Evolutionary conservation across 2,329 filamentous ascomycete species (phyloP).

Genomic region (Westerdykella sp.): DNA sequence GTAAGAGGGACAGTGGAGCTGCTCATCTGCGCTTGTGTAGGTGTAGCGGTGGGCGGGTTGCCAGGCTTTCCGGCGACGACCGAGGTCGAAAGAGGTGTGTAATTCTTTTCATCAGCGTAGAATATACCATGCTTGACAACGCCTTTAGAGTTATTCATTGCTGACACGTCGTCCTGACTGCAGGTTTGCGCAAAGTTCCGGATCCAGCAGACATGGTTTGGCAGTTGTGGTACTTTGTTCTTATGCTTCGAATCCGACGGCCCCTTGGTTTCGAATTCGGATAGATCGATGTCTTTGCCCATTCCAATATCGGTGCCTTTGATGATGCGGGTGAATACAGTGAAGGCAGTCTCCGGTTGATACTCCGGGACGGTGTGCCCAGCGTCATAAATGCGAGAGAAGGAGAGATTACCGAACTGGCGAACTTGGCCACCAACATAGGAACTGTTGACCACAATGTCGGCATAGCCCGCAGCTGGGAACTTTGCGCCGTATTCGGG

Average conservation of each 20-base stretch:
- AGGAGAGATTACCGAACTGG: constrained; percentile 62
- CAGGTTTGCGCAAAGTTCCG: constrained; percentile 50
- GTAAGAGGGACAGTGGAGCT: constrained; percentile 7
- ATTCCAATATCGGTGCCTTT: constrained; percentile 44
- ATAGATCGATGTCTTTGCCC: constrained; percentile 46
- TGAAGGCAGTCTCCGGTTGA: constrained; percentile 44
- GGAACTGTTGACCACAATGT: constrained; percentile 60
- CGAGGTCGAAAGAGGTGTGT: constrained; percentile 5
- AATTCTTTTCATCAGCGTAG: constrained; percentile 9
- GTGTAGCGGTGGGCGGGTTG: constrained; percentile 1
- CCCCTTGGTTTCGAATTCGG: constrained; percentile 53
- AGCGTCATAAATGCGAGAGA: constrained; percentile 47
- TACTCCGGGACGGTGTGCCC: constrained; percentile 46
- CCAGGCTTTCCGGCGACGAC: constrained; percentile 8
- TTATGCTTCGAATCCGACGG: constrained; percentile 52
- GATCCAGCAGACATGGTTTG: constrained; percentile 55
- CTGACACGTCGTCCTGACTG: constrained; percentile 44
- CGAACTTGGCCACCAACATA: constrained; percentile 66
- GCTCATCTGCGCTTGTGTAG: constrained; percentile 1
- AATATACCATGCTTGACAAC: constrained; percentile 18
- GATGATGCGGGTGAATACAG: constrained; percentile 48
- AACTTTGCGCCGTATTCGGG: constrained; percentile 50
- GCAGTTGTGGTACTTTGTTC: constrained; percentile 47
- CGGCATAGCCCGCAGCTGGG: constrained; percentile 61
- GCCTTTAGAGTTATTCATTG: constrained; percentile 45